phyloP scores from a whole-genome alignment of 768 basidiomycete species.

The Pleurotus ostreatus region DNA sequence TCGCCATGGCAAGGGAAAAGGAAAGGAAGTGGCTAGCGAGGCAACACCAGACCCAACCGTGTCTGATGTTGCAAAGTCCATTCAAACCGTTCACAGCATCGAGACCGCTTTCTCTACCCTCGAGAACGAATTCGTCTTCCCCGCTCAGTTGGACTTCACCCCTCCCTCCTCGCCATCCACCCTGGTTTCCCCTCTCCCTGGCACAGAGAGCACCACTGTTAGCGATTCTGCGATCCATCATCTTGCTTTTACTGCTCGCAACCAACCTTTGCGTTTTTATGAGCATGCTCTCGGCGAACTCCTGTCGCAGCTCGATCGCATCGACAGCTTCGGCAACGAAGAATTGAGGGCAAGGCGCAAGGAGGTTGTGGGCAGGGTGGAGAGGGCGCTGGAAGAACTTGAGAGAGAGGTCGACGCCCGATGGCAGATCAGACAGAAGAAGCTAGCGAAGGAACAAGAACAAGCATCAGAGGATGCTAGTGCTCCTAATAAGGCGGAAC shows the following conservation, averaged over 20 bases:
- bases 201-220: slow-evolving; percentile 10
- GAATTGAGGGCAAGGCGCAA: slow-evolving; percentile 48
- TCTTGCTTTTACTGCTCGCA: slow-evolving; percentile 54
- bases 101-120: slow-evolving; percentile 36
- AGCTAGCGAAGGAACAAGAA: slow-evolving; percentile 3
- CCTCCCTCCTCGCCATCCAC: slow-evolving; percentile 20
- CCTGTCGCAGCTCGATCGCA: slow-evolving; percentile 51
- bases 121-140: slow-evolving; percentile 35
- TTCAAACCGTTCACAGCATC: slow-evolving; percentile 37
- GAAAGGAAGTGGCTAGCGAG: slow-evolving; percentile 19
- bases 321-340: slow-evolving; percentile 58
- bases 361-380: slow-evolving; percentile 50
- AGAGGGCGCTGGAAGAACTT: slow-evolving; percentile 50
- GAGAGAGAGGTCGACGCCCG: slow-evolving; percentile 45
- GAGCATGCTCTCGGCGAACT: slow-evolving; percentile 57
- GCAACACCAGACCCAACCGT: slow-evolving; percentile 17
- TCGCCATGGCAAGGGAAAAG: slow-evolving; percentile 22
- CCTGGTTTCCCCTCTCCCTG: not conserved
- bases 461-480: too few relatives aligned
- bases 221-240: slow-evolving; percentile 21
- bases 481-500: too few relatives aligned
- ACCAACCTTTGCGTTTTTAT: slow-evolving; percentile 59
- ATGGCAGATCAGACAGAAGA: slow-evolving; percentile 22
- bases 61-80: slow-evolving; percentile 25
- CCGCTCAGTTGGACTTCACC: slow-evolving; percentile 36